These are phyloP conservation scores for Syncephalastrum contaminatum DNA, from an alignment of 371 early-diverging fungal genomes.

Conservation along the genomic window DNA sequence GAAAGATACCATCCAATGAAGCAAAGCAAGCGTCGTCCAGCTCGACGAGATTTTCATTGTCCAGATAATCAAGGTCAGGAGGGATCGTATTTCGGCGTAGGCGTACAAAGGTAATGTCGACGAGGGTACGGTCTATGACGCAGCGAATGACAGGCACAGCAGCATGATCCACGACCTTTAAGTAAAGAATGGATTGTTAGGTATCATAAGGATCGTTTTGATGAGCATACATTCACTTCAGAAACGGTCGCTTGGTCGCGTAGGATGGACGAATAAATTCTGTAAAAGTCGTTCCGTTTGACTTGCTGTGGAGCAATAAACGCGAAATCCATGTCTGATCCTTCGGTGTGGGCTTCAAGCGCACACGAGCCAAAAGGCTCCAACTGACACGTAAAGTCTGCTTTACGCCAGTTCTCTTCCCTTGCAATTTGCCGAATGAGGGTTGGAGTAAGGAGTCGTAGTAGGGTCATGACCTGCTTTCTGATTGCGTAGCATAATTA, in stretches of 20 bases:
- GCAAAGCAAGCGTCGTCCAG: slow-evolving; percentile 28
- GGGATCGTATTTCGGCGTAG: slow-evolving; percentile 13
- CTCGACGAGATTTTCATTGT: slow-evolving; percentile 22
- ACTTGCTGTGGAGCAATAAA: slow-evolving; percentile 25
- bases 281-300: slow-evolving; percentile 22
- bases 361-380: slow-evolving; percentile 42
- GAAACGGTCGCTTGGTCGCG: slow-evolving; percentile 16
- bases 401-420: slow-evolving; percentile 6
- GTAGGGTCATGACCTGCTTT: slow-evolving; percentile 8
- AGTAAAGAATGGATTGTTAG: too few species aligned
- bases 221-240: slow-evolving; percentile 26
- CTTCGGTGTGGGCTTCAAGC: slow-evolving; percentile 27
- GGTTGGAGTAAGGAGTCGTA: slow-evolving; percentile 7
- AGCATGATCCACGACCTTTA: slow-evolving; percentile 29
- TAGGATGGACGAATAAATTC: slow-evolving; percentile 17
- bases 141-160: slow-evolving; percentile 44
- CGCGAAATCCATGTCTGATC: slow-evolving; percentile 38
- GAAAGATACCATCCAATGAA: slow-evolving; percentile 33
- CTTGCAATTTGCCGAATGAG: slow-evolving; percentile 4
- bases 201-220: too few species aligned
- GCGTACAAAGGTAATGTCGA: slow-evolving; percentile 44
- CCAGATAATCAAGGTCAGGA: slow-evolving; percentile 22
- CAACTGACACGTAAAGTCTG: slow-evolving; percentile 19
- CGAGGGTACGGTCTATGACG: slow-evolving; percentile 29
- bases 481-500: too few species aligned